These are phyloP conservation scores for Harringtonia lauricola DNA, from an alignment of 2,329 filamentous ascomycete species.

Conservation along the genomic window DNA sequence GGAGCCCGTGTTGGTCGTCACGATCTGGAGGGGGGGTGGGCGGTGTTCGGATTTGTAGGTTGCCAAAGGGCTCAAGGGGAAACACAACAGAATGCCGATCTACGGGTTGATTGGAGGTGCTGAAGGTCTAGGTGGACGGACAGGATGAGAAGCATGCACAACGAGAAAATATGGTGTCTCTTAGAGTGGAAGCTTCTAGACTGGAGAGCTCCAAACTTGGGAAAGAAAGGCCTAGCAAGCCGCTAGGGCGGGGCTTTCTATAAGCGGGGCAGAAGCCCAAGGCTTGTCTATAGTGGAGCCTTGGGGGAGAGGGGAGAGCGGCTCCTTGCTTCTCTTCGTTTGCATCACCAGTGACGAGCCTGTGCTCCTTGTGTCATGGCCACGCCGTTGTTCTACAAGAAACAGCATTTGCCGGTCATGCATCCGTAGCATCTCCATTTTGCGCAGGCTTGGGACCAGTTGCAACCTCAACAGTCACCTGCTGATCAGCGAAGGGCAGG, in stretches of 20 bases:
- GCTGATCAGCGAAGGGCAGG: not conserved
- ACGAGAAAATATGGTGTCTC: not conserved
- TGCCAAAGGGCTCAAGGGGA: too few relatives aligned
- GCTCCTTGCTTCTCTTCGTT: too few relatives aligned
- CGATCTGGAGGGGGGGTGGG: too few relatives aligned
- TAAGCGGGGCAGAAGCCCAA: conserved; percentile 2
- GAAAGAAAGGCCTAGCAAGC: not conserved
- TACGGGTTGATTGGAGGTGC: too few relatives aligned
- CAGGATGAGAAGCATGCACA: not conserved
- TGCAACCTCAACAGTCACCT: conserved; percentile 7
- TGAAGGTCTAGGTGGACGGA: too few relatives aligned
- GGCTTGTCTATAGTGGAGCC: not conserved
- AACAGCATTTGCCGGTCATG: not conserved
- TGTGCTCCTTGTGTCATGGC: too few relatives aligned
- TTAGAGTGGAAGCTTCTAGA: conserved; percentile 6
- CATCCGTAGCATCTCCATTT: not conserved
- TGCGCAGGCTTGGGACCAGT: not conserved
- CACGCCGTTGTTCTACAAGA: too few relatives aligned
- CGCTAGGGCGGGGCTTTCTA: not conserved
- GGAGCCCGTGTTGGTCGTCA: too few relatives aligned
- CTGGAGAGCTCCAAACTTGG: not conserved
- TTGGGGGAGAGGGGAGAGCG: too few relatives aligned
- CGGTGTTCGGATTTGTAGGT: too few relatives aligned
- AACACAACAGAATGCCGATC: too few relatives aligned
- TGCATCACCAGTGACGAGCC: too few relatives aligned